These are phyloP conservation scores for Phialemonium atrogriseum DNA, from an alignment of 2,329 filamentous ascomycete genomes.

Conservation along the genomic window DNA sequence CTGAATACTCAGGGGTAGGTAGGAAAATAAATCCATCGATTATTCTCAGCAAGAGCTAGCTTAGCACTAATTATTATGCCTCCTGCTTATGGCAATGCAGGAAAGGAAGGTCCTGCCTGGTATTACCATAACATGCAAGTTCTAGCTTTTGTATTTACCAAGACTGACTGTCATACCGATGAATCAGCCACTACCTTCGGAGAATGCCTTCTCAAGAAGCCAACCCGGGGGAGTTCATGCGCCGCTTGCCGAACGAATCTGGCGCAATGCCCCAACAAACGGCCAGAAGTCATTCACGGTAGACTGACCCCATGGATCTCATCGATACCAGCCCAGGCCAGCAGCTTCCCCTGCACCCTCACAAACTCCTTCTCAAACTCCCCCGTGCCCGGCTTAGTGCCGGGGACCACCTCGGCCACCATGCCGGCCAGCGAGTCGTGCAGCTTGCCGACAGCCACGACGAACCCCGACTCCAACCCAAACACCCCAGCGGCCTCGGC, in stretches of 20 bases:
- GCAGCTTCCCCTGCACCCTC: constrained; percentile 14
- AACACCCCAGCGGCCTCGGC: constrained; percentile 11
- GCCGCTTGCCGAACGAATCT: background rate
- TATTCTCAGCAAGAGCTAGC: background rate
- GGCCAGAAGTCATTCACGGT: background rate
- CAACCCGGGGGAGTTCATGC: background rate
- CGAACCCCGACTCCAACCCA: constrained; percentile 13
- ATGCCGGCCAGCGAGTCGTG: constrained; percentile 10
- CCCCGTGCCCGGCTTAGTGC: constrained; percentile 6
- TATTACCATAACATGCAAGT: background rate
- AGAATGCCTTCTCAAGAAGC: background rate
- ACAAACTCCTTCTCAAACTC: constrained; percentile 15
- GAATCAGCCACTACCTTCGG: background rate
- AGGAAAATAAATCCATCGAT: background rate
- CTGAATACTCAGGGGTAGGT: background rate
- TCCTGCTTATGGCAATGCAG: too few species aligned
- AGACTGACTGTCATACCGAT: background rate
- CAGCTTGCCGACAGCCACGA: constrained; percentile 12
- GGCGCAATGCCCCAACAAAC: background rate
- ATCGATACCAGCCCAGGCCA: constrained; percentile 17
- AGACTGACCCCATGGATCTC: constrained; percentile 1
- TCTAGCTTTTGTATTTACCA: background rate
- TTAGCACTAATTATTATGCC: too few species aligned
- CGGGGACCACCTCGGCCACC: constrained; percentile 4
- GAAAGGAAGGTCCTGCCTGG: too few species aligned